Conservation (phyloP, 192 early-diverging fungal species). For the Rhizophlyctis rosea region DNA sequence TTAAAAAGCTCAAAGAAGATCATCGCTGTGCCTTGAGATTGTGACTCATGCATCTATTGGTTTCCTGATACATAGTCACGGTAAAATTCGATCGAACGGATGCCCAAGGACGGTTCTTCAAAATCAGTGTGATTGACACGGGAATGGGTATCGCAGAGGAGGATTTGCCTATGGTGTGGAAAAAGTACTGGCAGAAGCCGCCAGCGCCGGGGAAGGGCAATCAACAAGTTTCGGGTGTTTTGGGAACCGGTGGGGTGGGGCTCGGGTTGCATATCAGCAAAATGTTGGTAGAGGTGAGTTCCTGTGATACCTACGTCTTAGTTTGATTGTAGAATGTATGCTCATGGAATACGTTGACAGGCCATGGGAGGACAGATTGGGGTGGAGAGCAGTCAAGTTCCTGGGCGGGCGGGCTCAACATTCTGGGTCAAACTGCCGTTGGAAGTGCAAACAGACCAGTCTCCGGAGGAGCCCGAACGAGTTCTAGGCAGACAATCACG, state of each 20-base stretch:
- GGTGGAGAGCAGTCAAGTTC: not conserved
- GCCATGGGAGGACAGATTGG: slow-evolving; percentile 16
- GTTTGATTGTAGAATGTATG: too few species aligned
- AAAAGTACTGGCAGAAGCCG: slow-evolving; percentile 7
- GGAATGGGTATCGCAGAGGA: slow-evolving; percentile 11
- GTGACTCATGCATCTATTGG: too few species aligned
- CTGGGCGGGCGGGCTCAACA: not conserved
- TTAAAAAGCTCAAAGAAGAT: too few species aligned
- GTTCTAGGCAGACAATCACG: too few species aligned
- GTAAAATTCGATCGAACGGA: slow-evolving; percentile 18
- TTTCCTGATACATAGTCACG: too few species aligned
- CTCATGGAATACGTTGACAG: too few species aligned
- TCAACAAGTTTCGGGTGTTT: not conserved
- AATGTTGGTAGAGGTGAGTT: slow-evolving; percentile 14
- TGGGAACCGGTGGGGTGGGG: slow-evolving; percentile 10
- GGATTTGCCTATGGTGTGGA: slow-evolving; percentile 10
- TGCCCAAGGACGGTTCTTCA: not conserved
- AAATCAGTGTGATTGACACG: slow-evolving; percentile 8
- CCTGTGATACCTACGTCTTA: too few species aligned
- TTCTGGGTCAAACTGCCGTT: slow-evolving; percentile 17
- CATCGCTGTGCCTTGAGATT: too few species aligned
- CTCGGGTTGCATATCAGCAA: slow-evolving; percentile 9
- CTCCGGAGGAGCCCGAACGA: too few species aligned
- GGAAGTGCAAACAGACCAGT: too few species aligned
- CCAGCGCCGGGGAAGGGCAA: not conserved